Evolutionary conservation across 2,329 filamentous ascomycete genomes (phyloP).

Genomic region (Akanthomyces dipterigenus): DNA sequence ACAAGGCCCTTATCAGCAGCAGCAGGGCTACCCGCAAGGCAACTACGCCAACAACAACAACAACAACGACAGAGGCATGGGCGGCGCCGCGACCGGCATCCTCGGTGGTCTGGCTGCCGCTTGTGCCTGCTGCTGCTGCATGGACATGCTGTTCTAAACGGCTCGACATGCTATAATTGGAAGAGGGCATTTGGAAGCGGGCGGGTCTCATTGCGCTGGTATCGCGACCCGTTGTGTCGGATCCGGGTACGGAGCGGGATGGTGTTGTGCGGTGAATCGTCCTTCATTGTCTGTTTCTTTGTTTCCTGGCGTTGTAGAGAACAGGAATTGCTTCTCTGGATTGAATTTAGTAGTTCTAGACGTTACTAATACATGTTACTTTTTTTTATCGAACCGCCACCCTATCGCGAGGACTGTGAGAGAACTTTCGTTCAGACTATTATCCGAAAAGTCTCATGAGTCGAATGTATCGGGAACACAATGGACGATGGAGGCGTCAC

Average conservation of each 20-base stretch:
- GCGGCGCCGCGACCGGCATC: conserved; percentile 23
- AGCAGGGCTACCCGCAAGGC: conserved; percentile 20
- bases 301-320: not conserved
- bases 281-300: not conserved
- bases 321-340: not conserved
- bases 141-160: conserved; percentile 48
- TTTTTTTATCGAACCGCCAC: not conserved
- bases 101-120: conserved; percentile 42
- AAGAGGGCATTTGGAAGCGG: not conserved
- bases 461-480: not conserved
- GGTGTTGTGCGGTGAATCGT: not conserved
- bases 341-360: not conserved
- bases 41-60: conserved; percentile 32
- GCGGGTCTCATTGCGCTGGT: not conserved
- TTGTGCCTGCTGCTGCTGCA: conserved; percentile 52
- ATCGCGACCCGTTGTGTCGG: not conserved
- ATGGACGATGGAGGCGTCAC: no score
- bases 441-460: not conserved
- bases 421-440: no score
- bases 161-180: not conserved
- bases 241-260: not conserved
- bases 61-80: conserved; percentile 22
- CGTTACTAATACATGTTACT: not conserved
- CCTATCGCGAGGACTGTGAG: no score
- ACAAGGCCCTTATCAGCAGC: conserved; percentile 26